These are phyloP conservation scores for Hymenoscyphus albidus DNA, from an alignment of 2,329 filamentous ascomycete species.

Conservation along the genomic window DNA sequence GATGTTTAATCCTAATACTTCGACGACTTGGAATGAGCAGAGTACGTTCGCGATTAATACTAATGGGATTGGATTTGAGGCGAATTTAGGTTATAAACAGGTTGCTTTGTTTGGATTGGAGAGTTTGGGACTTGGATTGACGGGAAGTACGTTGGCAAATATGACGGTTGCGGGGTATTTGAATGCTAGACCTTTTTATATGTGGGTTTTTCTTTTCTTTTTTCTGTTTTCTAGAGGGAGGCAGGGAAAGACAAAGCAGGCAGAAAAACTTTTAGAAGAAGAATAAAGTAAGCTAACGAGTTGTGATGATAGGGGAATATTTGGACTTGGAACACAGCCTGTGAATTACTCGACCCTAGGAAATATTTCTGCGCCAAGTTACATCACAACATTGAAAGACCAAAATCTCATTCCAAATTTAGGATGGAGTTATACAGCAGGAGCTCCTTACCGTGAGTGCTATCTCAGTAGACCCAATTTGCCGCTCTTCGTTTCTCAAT, in stretches of 20 bases:
- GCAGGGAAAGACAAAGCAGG: too few species aligned
- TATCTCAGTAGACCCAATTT: background rate
- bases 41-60: constrained; percentile 35
- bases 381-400: constrained; percentile 23
- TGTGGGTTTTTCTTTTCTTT: constrained; percentile 1
- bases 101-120: constrained; percentile 20
- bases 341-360: constrained; percentile 16
- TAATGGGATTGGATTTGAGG: constrained; percentile 9
- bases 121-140: constrained; percentile 11
- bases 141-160: constrained; percentile 8
- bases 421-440: constrained; percentile 42
- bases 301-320: constrained; percentile 15
- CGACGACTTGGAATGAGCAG: constrained; percentile 48
- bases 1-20: constrained; percentile 51
- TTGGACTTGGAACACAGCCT: constrained; percentile 19
- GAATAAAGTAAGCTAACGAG: background rate
- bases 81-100: constrained; percentile 36
- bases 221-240: too few species aligned
- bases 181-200: constrained; percentile 6
- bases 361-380: constrained; percentile 10
- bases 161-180: constrained; percentile 12
- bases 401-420: constrained; percentile 32
- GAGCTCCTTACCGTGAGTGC: constrained; percentile 38
- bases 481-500: too few species aligned
- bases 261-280: background rate